Percentiles rank a stretch among this genome's conserved stretches.
These are phyloP conservation scores for Lantana camara DNA, from an alignment of 257 asterid species.

Conservation along the genomic window DNA sequence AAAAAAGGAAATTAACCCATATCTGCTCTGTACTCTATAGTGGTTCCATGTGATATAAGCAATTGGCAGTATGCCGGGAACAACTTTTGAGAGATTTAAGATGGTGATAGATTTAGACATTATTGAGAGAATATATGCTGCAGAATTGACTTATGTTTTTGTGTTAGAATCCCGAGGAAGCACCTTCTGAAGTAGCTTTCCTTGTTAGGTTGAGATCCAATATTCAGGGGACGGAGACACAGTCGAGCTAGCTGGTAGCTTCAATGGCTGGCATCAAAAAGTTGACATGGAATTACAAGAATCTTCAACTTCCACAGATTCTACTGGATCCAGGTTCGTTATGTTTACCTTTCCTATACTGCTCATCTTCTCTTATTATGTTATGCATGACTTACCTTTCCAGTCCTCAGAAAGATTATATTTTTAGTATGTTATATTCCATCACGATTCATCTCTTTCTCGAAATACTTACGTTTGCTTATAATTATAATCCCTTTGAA, in stretches of 20 bases:
- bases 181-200: constrained; percentile 29
- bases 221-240: constrained; percentile 68
- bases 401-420: not conserved
- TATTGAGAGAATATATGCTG: not conserved
- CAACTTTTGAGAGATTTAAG: not conserved
- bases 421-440: constrained; percentile 1
- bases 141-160: constrained; percentile 9
- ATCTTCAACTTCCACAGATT: constrained; percentile 39
- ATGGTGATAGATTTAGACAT: not conserved
- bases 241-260: constrained; percentile 91
- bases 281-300: constrained; percentile 60
- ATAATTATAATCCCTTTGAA: not conserved
- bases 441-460: not conserved
- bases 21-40: not conserved
- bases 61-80: not conserved
- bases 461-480: not conserved
- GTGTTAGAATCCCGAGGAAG: constrained; percentile 24
- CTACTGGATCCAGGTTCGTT: constrained; percentile 47
- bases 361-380: constrained; percentile 9
- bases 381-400: not conserved
- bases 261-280: constrained; percentile 87
- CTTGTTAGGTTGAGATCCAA: constrained; percentile 70
- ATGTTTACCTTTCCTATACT: constrained; percentile 3
- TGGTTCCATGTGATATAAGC: not conserved
- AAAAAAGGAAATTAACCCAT: not conserved